phyloP scores from a whole-genome alignment of 2,329 filamentous ascomycete species.

The Epichloe sibirici region DNA sequence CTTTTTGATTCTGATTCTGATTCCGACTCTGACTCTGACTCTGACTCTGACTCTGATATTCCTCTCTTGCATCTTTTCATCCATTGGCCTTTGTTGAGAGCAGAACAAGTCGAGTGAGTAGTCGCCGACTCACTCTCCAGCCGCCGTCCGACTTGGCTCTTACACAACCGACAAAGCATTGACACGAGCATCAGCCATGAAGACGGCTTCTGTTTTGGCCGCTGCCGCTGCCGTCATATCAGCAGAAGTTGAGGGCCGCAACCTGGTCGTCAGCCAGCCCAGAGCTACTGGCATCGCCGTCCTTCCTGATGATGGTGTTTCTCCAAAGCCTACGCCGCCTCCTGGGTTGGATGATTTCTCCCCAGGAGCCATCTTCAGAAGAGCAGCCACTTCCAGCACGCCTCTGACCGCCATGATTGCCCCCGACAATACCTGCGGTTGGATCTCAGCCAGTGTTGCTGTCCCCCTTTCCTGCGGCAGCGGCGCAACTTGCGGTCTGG shows the following conservation, averaged over 20 bases:
- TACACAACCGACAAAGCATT: background rate
- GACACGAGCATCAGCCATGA: slow-evolving; percentile 11
- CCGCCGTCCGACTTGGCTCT: background rate
- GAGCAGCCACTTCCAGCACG: background rate
- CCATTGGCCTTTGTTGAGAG: background rate
- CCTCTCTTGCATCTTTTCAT: background rate
- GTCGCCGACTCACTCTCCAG: background rate
- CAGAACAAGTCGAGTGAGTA: background rate
- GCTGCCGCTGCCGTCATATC: slow-evolving; percentile 6
- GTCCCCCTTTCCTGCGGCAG: slow-evolving; percentile 27
- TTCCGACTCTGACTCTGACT: background rate
- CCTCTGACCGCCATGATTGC: slow-evolving; percentile 23
- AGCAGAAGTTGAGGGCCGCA: slow-evolving; percentile 17
- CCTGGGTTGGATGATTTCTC: slow-evolving; percentile 24
- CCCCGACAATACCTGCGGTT: slow-evolving; percentile 40
- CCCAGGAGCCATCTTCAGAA: slow-evolving; percentile 1
- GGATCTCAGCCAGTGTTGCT: slow-evolving; percentile 27
- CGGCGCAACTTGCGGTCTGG: slow-evolving; percentile 27
- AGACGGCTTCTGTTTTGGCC: slow-evolving; percentile 16
- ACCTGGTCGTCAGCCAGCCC: slow-evolving; percentile 13
- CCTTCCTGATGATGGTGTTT: slow-evolving; percentile 22
- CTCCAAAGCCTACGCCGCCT: slow-evolving; percentile 29
- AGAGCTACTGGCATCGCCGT: slow-evolving; percentile 22
- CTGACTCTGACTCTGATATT: no score
- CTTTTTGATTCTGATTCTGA: background rate